Evolutionary conservation across 1,284 basidiomycete genomes (phyloP).

Genomic region (Papiliotrema flavescens): DNA sequence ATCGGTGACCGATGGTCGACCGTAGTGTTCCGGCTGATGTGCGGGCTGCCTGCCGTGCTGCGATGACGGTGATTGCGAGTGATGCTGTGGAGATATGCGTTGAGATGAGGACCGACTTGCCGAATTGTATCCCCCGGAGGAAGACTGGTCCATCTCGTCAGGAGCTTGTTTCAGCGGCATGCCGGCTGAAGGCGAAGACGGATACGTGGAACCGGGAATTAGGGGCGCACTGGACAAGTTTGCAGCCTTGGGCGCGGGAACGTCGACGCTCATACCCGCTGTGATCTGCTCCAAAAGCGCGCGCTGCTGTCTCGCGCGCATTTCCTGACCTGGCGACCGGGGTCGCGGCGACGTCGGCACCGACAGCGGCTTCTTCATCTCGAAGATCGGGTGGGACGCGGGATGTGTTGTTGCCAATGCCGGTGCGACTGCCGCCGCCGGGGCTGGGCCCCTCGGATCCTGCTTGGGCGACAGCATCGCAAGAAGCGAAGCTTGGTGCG

Average conservation of each 20-base stretch:
- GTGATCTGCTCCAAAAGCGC: slow-evolving; percentile 32
- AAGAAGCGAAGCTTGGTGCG: slow-evolving; percentile 26
- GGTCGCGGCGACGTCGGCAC: slow-evolving; percentile 24
- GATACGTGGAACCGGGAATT: not conserved
- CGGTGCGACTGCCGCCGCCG: not conserved
- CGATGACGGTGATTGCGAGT: no score
- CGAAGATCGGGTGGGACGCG: not conserved
- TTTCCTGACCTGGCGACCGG: slow-evolving; percentile 11
- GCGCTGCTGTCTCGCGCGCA: slow-evolving; percentile 22
- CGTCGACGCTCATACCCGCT: slow-evolving; percentile 11
- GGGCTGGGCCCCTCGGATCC: not conserved
- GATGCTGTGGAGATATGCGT: no score
- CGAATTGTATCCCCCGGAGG: not conserved
- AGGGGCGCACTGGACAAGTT: not conserved
- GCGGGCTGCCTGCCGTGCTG: no score
- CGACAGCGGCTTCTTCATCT: slow-evolving; percentile 12
- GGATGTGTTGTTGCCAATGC: not conserved
- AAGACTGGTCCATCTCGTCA: not conserved
- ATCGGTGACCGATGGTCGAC: no score
- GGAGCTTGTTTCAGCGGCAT: no score
- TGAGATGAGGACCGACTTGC: not conserved
- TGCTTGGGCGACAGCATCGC: slow-evolving; percentile 21
- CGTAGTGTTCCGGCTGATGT: no score
- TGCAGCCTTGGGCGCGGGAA: not conserved
- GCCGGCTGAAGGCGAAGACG: not conserved